Evolutionary conservation across 192 early-diverging fungal species (phyloP), one percentile per base, ranked within the genome.

Genomic region (Linnemannia exigua): DNA sequence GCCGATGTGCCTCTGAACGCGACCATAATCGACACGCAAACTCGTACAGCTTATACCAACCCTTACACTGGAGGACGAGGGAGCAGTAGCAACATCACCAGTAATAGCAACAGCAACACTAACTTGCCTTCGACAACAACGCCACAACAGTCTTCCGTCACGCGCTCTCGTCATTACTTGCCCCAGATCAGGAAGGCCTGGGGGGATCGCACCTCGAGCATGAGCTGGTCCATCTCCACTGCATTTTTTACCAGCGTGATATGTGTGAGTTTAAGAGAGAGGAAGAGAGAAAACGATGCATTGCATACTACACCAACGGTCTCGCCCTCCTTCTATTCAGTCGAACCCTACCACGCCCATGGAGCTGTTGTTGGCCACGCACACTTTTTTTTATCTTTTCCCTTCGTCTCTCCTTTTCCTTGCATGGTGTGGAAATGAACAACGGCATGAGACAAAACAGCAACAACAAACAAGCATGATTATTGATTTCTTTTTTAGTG

Each of bases 161-260:
- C 41, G 9, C 12, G 50, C 41, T 73, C 61, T 22, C 6, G 37
- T 6, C 22, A 71, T 5, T 86, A 86, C 47, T 15, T 86, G 19
- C 70, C 84, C 0, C 84, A 86, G 51, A 25, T 86, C 31, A 69
- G 67, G 15, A 86, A 80, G 17, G 77, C 74, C 3, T 86, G 84
- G 84, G 48, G 36, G 0, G 79, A 79, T 15, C 68, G 84, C 3
- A 86, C 84, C 5, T 61, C 74, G 1, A 50, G 54, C 38, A 86
- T 86, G 74, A 80, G 78, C 31, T 76, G 73, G 78, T 51, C 78
- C 11, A 44, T 86, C 37, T 80, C 78, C 14, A 76, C 78, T 16
- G 84, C 78, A 36, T 76, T 79, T 35, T 77, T 80, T 51, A 69
- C 84, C 38, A 77, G 74, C 46, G 14, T 69, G n/a, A 58, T 86